Percentiles rank a stretch among this genome's conserved stretches.
Evolutionary conservation across 1,284 basidiomycete species (phyloP).

Genomic region (Ustilago vetiveriae): DNA sequence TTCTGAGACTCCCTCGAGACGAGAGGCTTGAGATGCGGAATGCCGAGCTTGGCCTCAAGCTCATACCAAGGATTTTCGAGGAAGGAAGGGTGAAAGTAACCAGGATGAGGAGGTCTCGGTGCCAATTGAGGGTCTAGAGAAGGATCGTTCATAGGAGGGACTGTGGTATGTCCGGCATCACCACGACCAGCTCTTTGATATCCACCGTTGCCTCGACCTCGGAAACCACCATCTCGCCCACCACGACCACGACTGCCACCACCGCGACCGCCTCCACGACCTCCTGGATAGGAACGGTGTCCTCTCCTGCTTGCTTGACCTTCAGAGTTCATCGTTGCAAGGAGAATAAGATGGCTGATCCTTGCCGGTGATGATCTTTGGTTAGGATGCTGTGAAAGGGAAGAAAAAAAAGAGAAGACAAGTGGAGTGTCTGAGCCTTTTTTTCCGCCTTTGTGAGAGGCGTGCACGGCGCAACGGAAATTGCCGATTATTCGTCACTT

Average conservation of each 20-base stretch:
- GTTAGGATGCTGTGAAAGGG: no score
- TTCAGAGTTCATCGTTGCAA: slow-evolving; percentile 12
- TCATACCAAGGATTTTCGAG: slow-evolving; percentile 44
- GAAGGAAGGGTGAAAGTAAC: slow-evolving; percentile 38
- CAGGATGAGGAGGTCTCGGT: slow-evolving; percentile 29
- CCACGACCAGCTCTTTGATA: slow-evolving; percentile 5
- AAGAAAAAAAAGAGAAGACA: no score
- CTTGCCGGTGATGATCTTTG: no score
- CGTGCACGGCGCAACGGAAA: no score
- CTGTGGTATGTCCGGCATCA: not conserved
- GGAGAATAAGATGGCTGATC: no score
- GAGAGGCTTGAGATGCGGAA: slow-evolving; percentile 24
- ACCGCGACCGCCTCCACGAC: slow-evolving; percentile 6
- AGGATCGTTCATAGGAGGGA: slow-evolving; percentile 3
- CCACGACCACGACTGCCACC: slow-evolving; percentile 10
- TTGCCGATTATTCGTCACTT: no score
- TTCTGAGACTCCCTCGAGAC: not conserved
- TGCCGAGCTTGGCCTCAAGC: slow-evolving; percentile 24
- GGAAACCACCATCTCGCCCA: not conserved
- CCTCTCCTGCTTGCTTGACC: slow-evolving; percentile 3
- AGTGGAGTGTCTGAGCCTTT: no score
- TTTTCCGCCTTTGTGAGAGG: no score
- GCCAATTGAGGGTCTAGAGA: slow-evolving; percentile 14
- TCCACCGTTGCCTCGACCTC: slow-evolving; percentile 9
- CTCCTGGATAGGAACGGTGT: not conserved